Evolutionary conservation across 495 filamentous ascomycete genomes (phyloP), one percentile per base, ranked within the genome.

Genomic region (Penicillium waksmanii): DNA sequence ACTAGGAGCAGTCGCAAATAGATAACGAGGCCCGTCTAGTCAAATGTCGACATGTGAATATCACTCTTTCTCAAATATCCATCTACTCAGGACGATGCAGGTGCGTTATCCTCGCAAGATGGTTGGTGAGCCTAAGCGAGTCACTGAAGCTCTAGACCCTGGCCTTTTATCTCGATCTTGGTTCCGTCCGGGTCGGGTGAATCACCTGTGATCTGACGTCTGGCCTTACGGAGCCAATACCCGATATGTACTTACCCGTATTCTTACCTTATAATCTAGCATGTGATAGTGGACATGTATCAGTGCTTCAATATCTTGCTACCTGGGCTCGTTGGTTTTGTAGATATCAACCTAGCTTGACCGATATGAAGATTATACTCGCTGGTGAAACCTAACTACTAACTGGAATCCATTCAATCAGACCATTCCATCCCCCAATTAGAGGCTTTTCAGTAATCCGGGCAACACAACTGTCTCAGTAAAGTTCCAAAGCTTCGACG

Each of bases 401-500:
- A 38, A 36, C 3, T 36, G 9, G 2, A 36, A 36, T 36, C 10
- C 34, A 36, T 36, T 36, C 34, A 36, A 36, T 36, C 34, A 36
- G 34, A 36, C 2, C 3, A 23, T 3, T 3, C 23, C 2, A 23
- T 23, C 23, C 23, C 10, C 12, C 36, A n/a, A 11, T 48, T 15
- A 48, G 11, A 48, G 11, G 13, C 46, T n/a, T 5, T 38, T 34
- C 40, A 53, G 44, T 13, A 58, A 27, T 18, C 17, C 40, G 19
- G 62, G 62, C 17, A 65, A 40, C 19, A 65, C 58, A 40, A 47
- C 36, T 0, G 44, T 15, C 2, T 56, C 46, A 3, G 64, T 66
- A 34, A 55, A 66, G 33, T 60, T 66, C 64, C 64, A 66, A 17
- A 66, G 19, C 40, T 56, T 33, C 3, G 60, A 50, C 21, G 60